These are phyloP conservation scores for Clarireedia paspali DNA, from an alignment of 2,329 filamentous ascomycete genomes.

Conservation along the genomic window DNA sequence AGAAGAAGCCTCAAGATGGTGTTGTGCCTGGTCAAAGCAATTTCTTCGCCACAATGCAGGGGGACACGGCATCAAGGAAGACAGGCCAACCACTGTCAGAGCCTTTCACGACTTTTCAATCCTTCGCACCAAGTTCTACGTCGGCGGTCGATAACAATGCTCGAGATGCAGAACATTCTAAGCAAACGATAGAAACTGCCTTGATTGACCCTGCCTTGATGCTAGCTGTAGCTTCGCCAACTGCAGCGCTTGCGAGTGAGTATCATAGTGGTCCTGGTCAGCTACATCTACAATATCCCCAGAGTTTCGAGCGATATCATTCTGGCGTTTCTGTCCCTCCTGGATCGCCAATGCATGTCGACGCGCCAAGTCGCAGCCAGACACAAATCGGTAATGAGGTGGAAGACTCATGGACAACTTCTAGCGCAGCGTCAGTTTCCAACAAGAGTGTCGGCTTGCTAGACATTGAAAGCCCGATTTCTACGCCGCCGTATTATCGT, in stretches of 20 bases:
- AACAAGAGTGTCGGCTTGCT: constrained; percentile 11
- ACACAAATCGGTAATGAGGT: constrained; percentile 11
- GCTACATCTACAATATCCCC: constrained; percentile 11
- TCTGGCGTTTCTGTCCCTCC: constrained; percentile 9
- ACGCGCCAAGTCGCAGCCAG: constrained; percentile 10
- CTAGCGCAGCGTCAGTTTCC: constrained; percentile 10
- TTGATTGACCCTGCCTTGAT: constrained; percentile 19
- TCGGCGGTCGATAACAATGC: background rate
- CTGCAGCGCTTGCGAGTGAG: constrained; percentile 6
- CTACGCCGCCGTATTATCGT: constrained; percentile 12
- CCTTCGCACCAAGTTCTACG: background rate
- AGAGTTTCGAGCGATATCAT: constrained; percentile 22
- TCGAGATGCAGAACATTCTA: background rate
- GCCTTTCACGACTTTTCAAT: background rate
- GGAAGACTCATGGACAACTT: constrained; percentile 19
- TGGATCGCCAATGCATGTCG: background rate
- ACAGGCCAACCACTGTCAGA: background rate
- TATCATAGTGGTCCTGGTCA: constrained; percentile 1
- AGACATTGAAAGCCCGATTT: constrained; percentile 13
- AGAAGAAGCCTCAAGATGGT: constrained; percentile 40
- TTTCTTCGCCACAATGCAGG: constrained; percentile 11
- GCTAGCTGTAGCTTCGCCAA: constrained; percentile 1
- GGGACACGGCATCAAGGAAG: background rate
- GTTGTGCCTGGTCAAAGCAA: constrained; percentile 8
- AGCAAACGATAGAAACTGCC: background rate